A percentile compares a stretch with the other conserved stretches of the same genome.
phyloP scores from a whole-genome alignment of 169 alveolate genomes.

The Plasmodium yoelii region DNA sequence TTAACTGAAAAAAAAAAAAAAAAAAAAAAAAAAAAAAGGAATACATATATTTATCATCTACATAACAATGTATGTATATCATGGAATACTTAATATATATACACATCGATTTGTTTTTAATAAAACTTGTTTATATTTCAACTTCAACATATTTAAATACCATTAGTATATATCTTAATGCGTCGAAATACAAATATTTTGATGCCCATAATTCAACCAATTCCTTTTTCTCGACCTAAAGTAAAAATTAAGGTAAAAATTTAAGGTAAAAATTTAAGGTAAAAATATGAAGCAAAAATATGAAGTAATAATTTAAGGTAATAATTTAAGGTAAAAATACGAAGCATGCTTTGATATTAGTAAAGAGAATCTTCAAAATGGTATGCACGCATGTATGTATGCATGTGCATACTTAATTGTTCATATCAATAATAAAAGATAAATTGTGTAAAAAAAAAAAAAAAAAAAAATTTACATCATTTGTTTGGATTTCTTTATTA shows the following conservation, averaged over 20 bases:
- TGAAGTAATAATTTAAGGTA: too few species aligned
- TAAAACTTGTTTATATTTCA: not conserved
- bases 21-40: not conserved
- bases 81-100: not conserved
- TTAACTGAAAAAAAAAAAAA: constrained; percentile 26
- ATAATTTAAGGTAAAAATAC: not conserved
- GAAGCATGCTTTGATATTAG: too few species aligned
- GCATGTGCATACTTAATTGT: constrained; percentile 88
- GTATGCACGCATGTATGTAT: constrained; percentile 93
- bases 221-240: constrained; percentile 47
- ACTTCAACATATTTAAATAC: not conserved
- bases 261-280: too few species aligned
- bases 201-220: constrained; percentile 68
- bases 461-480: constrained; percentile 77
- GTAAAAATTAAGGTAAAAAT: too few species aligned
- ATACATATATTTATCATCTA: not conserved
- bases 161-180: constrained; percentile 52
- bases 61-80: not conserved
- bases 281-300: too few species aligned
- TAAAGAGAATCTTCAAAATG: too few species aligned
- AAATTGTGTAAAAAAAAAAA: not conserved
- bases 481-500: constrained; percentile 77
- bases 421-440: constrained; percentile 9
- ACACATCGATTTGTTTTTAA: not conserved
- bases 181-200: constrained; percentile 59